A percentile compares a stretch with the other conserved stretches of the same genome.
Evolutionary conservation across 2,329 filamentous ascomycete species (phyloP).

Genomic region (Seiridium unicorne): DNA sequence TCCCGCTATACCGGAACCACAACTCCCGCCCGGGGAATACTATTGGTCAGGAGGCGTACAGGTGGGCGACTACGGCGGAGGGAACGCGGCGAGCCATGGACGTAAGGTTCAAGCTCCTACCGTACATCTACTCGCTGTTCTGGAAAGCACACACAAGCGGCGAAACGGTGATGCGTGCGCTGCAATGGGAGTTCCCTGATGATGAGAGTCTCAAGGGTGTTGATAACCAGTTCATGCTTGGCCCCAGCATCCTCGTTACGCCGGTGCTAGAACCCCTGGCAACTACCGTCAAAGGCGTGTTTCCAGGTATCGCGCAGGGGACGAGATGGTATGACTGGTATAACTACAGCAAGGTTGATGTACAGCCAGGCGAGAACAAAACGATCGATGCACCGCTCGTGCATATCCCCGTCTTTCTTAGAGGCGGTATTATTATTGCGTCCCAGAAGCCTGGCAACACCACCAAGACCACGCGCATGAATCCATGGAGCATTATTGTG

Average conservation of each 20-base stretch:
- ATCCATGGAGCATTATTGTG: slow-evolving; percentile 65
- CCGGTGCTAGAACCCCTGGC: slow-evolving; percentile 65
- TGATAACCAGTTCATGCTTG: slow-evolving; percentile 72
- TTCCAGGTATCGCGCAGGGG: slow-evolving; percentile 61
- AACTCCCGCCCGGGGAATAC: slow-evolving; percentile 54
- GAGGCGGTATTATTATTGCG: slow-evolving; percentile 67
- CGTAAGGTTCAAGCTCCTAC: slow-evolving; percentile 68
- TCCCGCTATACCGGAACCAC: slow-evolving; percentile 78
- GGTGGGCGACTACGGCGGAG: slow-evolving; percentile 64
- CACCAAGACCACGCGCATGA: slow-evolving; percentile 60
- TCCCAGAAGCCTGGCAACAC: slow-evolving; percentile 68
- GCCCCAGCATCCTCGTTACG: slow-evolving; percentile 62
- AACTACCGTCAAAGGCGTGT: slow-evolving; percentile 63
- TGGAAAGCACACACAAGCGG: slow-evolving; percentile 64
- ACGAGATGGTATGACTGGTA: slow-evolving; percentile 81
- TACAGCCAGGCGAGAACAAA: slow-evolving; percentile 33
- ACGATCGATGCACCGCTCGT: slow-evolving; percentile 51
- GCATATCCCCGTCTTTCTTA: slow-evolving; percentile 71
- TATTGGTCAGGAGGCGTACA: slow-evolving; percentile 67
- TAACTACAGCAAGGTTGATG: slow-evolving; percentile 52
- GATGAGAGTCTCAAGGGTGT: slow-evolving; percentile 64
- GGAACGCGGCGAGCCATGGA: slow-evolving; percentile 65
- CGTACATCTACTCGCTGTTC: slow-evolving; percentile 76
- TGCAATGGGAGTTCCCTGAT: slow-evolving; percentile 72
- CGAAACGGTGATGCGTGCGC: slow-evolving; percentile 68